Conservation (phyloP, 306 rosid genomes). For the Casuarina glauca region DNA sequence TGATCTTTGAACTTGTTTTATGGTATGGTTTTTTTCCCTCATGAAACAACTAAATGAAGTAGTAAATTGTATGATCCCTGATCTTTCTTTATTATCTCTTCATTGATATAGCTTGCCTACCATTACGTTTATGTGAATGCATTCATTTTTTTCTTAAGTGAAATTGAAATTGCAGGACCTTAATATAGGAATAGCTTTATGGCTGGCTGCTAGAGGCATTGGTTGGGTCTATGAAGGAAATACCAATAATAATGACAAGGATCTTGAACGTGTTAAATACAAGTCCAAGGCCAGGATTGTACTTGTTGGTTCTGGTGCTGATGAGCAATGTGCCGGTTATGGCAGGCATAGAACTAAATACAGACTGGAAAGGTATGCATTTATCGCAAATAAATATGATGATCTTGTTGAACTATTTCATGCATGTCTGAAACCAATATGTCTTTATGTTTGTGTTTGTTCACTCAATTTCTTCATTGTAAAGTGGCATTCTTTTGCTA, state of each 20-base stretch:
- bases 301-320: slow-evolving; percentile 98
- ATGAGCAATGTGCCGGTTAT: slow-evolving; percentile 99
- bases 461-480: background rate
- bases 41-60: background rate
- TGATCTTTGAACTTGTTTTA: background rate
- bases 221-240: slow-evolving; percentile 71
- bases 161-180: slow-evolving; percentile 60
- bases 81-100: slow-evolving; percentile 1
- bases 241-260: slow-evolving; percentile 38
- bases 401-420: background rate
- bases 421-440: background rate
- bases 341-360: slow-evolving; percentile 92
- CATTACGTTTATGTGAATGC: slow-evolving; percentile 20
- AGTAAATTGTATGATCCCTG: background rate
- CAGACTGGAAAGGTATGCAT: slow-evolving; percentile 69
- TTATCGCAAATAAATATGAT: background rate
- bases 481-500: background rate
- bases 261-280: slow-evolving; percentile 53
- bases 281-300: slow-evolving; percentile 86
- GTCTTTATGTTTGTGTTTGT: background rate
- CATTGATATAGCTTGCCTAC: slow-evolving; percentile 10
- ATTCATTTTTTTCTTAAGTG: slow-evolving; percentile 14
- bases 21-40: background rate
- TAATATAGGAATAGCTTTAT: slow-evolving; percentile 90
- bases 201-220: slow-evolving; percentile 83